Conservation (phyloP, 148 eudicot genomes). For the Cornus controversa region DNA sequence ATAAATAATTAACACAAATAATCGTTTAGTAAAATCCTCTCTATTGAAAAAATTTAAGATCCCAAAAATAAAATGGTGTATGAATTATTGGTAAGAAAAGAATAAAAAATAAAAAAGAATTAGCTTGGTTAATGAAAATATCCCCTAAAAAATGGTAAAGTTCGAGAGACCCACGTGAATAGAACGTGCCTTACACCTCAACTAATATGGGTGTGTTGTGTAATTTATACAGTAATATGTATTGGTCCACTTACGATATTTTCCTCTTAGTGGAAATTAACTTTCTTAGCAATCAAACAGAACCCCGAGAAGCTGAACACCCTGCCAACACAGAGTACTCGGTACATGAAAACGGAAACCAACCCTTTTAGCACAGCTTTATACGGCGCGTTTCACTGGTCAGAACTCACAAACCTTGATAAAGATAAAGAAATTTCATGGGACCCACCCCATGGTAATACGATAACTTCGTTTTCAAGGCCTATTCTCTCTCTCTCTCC, state of each 20-base stretch:
- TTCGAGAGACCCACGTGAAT: background rate
- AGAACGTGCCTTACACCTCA: background rate
- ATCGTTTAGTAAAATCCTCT: background rate
- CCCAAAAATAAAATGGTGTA: too few species aligned
- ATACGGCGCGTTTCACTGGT: background rate
- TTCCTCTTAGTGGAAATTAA: background rate
- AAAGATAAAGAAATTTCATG: background rate
- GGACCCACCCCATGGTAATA: background rate
- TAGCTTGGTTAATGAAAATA: too few species aligned
- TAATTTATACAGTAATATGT: too few species aligned
- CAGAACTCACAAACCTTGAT: background rate
- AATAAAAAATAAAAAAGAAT: too few species aligned
- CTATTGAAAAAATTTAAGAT: too few species aligned
- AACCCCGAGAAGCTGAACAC: background rate
- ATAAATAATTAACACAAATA: too few species aligned
- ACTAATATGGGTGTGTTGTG: background rate
- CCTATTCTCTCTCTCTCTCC: background rate
- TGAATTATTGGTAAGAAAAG: too few species aligned
- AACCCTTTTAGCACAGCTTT: background rate
- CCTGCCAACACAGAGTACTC: background rate
- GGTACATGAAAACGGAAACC: background rate
- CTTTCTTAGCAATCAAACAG: background rate
- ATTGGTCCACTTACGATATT: background rate
- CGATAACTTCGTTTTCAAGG: conserved; percentile 4
- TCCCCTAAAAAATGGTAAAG: background rate